These are phyloP conservation scores for Lactarius evosmus DNA, from an alignment of 768 basidiomycete species.

Conservation along the genomic window DNA sequence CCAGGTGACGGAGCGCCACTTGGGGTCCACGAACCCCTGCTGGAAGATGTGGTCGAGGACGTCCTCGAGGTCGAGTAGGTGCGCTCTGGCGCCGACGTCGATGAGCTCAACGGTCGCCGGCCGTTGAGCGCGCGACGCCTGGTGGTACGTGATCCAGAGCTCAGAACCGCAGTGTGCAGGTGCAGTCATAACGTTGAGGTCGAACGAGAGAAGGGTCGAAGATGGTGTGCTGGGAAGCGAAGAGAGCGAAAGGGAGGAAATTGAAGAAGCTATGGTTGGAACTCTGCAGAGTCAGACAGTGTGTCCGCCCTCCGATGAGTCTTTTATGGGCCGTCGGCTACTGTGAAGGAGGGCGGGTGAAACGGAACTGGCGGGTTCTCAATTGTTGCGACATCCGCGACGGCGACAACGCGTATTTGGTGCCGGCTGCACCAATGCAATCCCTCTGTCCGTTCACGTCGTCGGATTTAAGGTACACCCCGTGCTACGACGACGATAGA, in stretches of 20 bases:
- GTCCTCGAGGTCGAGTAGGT: slow-evolving; percentile 46
- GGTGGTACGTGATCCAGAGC: slow-evolving; percentile 49
- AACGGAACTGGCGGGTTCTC: no score
- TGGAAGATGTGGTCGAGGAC: slow-evolving; percentile 45
- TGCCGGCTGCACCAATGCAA: no score
- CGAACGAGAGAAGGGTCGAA: slow-evolving; percentile 8
- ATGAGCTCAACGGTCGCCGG: slow-evolving; percentile 47
- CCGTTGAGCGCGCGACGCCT: slow-evolving; percentile 42
- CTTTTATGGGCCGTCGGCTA: no score
- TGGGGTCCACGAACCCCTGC: slow-evolving; percentile 47
- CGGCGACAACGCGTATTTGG: no score
- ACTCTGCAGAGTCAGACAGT: no score
- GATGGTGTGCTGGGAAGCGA: slow-evolving; percentile 3
- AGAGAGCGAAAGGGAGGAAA: not conserved
- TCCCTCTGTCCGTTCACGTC: no score
- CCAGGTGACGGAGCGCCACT: slow-evolving; percentile 42
- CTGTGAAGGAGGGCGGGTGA: not conserved
- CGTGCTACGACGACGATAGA: no score
- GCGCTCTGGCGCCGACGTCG: slow-evolving; percentile 43
- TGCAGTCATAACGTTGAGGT: not conserved
- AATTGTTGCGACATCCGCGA: no score
- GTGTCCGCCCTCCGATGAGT: no score
- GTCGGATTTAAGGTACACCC: no score
- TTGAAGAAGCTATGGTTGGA: slow-evolving; percentile 11
- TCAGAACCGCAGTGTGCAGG: slow-evolving; percentile 30